Evolutionary conservation across 176 grass and related monocot species (phyloP), one percentile per base, ranked within the genome.

Genomic region (Bonia amplexicaulis): DNA sequence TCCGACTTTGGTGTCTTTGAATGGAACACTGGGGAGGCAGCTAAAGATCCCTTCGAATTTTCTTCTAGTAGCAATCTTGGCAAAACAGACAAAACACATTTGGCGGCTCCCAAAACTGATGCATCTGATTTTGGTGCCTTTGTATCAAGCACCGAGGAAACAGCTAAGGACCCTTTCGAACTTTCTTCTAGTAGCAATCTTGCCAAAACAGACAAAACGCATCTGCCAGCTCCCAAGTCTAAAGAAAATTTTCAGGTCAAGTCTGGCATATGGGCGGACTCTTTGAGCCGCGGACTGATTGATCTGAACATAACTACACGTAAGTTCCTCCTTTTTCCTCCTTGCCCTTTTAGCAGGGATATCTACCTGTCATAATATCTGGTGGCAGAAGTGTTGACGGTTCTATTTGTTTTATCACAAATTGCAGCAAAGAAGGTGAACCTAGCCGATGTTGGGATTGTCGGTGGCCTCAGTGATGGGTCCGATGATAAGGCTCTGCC

Each of bases 251-350:
- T 96, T 74, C 93, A 99, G 84, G 92, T 99, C 57, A 99, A 99
- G 74, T 96, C 93, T 91, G 94, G 97, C 45, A 94, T 99, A 86
- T 99, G 97, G 97, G 90, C 93, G 39, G 97, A 99, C 81, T 96
- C 93, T 46, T 81, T 99, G 76, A 99, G 91, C 69, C 90, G 90
- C 82, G 97, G 97, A 71, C 54, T 99, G 82, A 99, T 99, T 78
- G 97, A 99, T 88, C 93, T 99, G 66, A 99, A 96, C 64, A 99
- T 99, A 89, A 92, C 86, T 65, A 90, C 78, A 65, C 92, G 97
- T 99, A 86, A 88, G 97, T 90, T 69, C 70, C 39, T 74, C 9
- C 1, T 79, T 54, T 58, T 54, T 77, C 12, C 25, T 35, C 39
- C 82, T 71, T 41, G 60, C 72, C 19, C 2, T 48, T 17, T 60